Evolutionary conservation across 768 basidiomycete species (phyloP).

Genomic region (Brasilioporus rufonigricans): DNA sequence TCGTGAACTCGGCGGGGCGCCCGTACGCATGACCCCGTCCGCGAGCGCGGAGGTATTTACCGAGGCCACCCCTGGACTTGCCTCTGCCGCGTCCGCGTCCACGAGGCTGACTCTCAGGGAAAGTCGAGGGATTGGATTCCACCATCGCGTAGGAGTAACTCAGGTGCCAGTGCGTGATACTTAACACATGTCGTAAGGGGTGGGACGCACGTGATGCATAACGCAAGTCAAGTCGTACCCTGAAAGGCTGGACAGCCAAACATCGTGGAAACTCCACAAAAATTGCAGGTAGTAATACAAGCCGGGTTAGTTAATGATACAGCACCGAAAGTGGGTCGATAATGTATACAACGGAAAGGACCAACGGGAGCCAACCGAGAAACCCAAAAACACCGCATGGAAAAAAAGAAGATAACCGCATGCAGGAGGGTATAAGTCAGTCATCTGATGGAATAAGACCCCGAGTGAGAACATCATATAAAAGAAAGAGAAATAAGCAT

Average conservation of each 20-base stretch:
- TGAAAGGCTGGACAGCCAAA: not conserved
- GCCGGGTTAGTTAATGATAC: constrained; percentile 16
- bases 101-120: constrained; percentile 14
- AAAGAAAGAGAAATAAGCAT: constrained; percentile 27
- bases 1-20: constrained; percentile 64
- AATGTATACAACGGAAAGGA: not conserved
- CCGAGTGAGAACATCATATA: constrained; percentile 30
- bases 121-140: constrained; percentile 10
- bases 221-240: not conserved
- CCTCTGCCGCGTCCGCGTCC: constrained; percentile 49
- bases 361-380: not conserved
- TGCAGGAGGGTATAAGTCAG: constrained; percentile 2
- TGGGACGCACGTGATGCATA: not conserved
- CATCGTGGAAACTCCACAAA: not conserved
- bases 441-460: constrained; percentile 28
- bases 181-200: not conserved
- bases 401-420: not conserved
- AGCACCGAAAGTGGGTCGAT: not conserved
- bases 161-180: not conserved
- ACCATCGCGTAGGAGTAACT: constrained; percentile 5
- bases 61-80: constrained; percentile 64
- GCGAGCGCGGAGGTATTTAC: constrained; percentile 71
- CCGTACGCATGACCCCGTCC: constrained; percentile 60
- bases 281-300: constrained; percentile 3
- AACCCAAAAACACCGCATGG: constrained; percentile 15